Evolutionary conservation across 2,329 filamentous ascomycete species (phyloP).

Genomic region (Lasiodiplodia gonubiensis): DNA sequence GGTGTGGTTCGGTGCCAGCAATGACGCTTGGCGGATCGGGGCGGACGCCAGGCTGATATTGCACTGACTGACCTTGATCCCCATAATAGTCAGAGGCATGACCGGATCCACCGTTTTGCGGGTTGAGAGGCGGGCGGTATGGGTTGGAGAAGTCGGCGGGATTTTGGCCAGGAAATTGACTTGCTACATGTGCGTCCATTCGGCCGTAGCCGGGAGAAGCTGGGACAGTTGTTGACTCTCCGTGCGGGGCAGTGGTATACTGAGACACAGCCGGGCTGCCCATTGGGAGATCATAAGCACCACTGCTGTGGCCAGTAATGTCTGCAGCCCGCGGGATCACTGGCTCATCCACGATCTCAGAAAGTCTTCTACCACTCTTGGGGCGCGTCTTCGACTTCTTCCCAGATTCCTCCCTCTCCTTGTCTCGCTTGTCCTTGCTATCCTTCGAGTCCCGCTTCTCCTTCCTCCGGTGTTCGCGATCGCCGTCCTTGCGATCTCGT

Average conservation of each 20-base stretch:
- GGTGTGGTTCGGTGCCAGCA: constrained; percentile 61
- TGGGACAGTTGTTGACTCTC: constrained; percentile 42
- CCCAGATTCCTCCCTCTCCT: constrained; percentile 17
- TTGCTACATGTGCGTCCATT: constrained; percentile 51
- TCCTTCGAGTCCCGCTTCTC: constrained; percentile 38
- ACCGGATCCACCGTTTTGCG: constrained; percentile 51
- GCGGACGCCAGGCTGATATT: constrained; percentile 64
- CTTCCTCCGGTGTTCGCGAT: constrained; percentile 42
- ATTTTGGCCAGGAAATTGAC: constrained; percentile 66
- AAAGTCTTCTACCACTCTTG: constrained; percentile 37
- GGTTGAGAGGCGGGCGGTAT: constrained; percentile 50
- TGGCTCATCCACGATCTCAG: constrained; percentile 40
- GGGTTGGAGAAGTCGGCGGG: constrained; percentile 53
- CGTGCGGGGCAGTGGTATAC: constrained; percentile 42
- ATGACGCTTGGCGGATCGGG: constrained; percentile 59
- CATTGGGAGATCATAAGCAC: constrained; percentile 41
- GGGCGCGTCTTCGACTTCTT: constrained; percentile 26
- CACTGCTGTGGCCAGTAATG: constrained; percentile 34
- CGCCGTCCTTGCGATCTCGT: constrained; percentile 38
- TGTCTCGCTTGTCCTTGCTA: constrained; percentile 36
- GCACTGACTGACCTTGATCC: constrained; percentile 66
- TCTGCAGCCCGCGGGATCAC: constrained; percentile 34
- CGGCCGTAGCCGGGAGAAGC: constrained; percentile 32
- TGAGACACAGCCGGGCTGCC: constrained; percentile 41
- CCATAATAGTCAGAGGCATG: constrained; percentile 67